These are phyloP conservation scores for Tulasnella sp. DNA, from an alignment of 768 basidiomycete genomes.

Conservation along the genomic window DNA sequence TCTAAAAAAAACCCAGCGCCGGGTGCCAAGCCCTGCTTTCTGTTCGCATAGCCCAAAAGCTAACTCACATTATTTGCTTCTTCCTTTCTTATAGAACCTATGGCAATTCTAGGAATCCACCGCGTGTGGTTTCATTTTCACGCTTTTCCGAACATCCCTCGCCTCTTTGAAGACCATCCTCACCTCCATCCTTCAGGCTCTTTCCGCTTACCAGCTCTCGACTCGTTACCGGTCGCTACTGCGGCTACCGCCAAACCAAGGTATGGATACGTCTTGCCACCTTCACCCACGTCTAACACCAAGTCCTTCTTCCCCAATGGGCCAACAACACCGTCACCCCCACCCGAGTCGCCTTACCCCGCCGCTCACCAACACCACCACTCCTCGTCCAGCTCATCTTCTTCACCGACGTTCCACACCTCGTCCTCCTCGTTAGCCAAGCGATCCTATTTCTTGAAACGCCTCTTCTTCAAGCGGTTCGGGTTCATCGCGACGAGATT, in stretches of 20 bases:
- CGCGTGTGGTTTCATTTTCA: too few species aligned
- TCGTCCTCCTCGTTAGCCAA: conserved; percentile 34
- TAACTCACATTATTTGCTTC: too few species aligned
- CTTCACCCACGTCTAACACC: neutral
- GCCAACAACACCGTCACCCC: too few species aligned
- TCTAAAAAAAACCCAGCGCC: too few species aligned
- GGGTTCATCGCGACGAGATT: conserved; percentile 19
- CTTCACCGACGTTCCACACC: neutral
- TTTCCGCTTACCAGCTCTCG: conserved; percentile 27
- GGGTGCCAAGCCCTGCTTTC: too few species aligned
- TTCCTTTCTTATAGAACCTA: too few species aligned
- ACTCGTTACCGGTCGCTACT: neutral
- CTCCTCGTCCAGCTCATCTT: neutral
- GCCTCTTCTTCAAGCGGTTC: conserved; percentile 37
- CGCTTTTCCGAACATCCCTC: too few species aligned
- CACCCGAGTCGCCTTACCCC: neutral
- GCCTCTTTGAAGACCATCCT: conserved; percentile 71
- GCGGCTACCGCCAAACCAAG: too few species aligned
- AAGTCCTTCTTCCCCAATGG: too few species aligned
- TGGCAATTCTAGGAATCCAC: too few species aligned
- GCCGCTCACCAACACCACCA: neutral
- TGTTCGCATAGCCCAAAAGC: too few species aligned
- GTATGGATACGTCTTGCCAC: neutral
- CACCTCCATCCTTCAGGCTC: conserved; percentile 75
- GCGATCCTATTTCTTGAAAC: too few species aligned